A percentile compares a stretch with the other conserved stretches of the same genome.
phyloP scores from a whole-genome alignment of 2,329 filamentous ascomycete species.

The Neoarthrinium moseri region DNA sequence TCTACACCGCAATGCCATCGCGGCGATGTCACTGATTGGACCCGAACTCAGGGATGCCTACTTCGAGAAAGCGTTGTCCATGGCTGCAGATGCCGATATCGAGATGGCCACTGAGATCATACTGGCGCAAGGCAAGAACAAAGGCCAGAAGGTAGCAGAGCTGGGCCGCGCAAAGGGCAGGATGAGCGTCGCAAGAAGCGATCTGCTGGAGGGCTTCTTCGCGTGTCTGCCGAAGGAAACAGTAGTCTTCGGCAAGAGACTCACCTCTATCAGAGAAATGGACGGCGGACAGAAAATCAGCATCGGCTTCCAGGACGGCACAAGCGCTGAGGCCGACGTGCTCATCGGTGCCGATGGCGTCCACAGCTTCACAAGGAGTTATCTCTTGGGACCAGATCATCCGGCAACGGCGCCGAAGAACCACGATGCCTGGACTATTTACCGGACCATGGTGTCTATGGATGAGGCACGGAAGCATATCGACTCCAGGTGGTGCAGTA shows the following conservation, averaged over 20 bases:
- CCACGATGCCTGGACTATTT: conserved; percentile 30
- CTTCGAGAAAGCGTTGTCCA: conserved; percentile 25
- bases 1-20: conserved; percentile 35
- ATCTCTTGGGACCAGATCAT: conserved; percentile 28
- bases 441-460: conserved; percentile 25
- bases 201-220: conserved; percentile 22
- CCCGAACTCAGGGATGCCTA: conserved; percentile 31
- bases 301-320: conserved; percentile 25
- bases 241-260: conserved; percentile 21
- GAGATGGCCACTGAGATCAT: conserved; percentile 32
- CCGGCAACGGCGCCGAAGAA: conserved; percentile 28
- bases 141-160: conserved; percentile 24
- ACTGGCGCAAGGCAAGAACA: conserved; percentile 23
- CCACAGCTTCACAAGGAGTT: conserved; percentile 27
- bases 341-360: conserved; percentile 35
- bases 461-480: conserved; percentile 24
- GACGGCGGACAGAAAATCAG: conserved; percentile 8
- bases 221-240: conserved; percentile 19
- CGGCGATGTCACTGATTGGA: conserved; percentile 32
- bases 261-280: conserved; percentile 16
- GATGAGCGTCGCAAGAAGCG: conserved; percentile 30
- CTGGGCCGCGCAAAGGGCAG: conserved; percentile 30
- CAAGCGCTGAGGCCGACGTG: conserved; percentile 23
- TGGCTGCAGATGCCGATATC: conserved; percentile 28
- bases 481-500: conserved; percentile 24